Evolutionary conservation across 305 asterid genomes (phyloP), one percentile per base, ranked within the genome.

Genomic region (Nicotiana rustica): DNA sequence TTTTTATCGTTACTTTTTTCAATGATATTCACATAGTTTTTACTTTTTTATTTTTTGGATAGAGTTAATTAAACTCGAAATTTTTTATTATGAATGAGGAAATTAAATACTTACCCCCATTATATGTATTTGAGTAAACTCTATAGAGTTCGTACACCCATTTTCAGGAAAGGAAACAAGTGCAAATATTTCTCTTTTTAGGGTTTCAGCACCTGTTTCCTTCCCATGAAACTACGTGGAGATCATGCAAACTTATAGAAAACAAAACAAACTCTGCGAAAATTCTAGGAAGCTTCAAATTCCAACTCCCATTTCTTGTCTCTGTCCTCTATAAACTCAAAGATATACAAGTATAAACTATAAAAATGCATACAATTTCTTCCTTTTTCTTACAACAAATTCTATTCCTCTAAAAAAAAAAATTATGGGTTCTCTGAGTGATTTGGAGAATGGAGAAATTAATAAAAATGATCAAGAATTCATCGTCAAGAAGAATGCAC

Each of bases 361-460:
- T 66, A 66, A 66, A 21, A 1, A 44, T 47, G 35, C 78, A 71
- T 10, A 1, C n/a, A 14, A 5, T 41, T 21, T 13, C 0, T 31
- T n/a, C 61, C 33, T 47, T 41, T 15, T 44, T 41, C 36, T 44
- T 55, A 59, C 61, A 71, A 19, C 76, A 25, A 49, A 21, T 79
- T 68, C 38, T 66, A 17, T 14, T 21, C 10, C 8, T 38, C 68
- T 15, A 14, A 13, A 67, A 77, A 29, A 14, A 12, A 7, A 7
- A 78, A 6, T 1, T 10, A 85, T 85, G 88, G 81, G 81, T 36
- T 67, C 86, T 59, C 78, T 65, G 17, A 79, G 66, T 47, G 83
- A 81, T 44, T 35, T 86, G 83, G 89, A 88, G 84, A 80, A 79
- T 31, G 86, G 86, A 33, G 85, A 62, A 29, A 25, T 14, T 14